Evolutionary conservation across 352 stramenopile genomes (phyloP).

Genomic region (Pythium sukuiense): DNA sequence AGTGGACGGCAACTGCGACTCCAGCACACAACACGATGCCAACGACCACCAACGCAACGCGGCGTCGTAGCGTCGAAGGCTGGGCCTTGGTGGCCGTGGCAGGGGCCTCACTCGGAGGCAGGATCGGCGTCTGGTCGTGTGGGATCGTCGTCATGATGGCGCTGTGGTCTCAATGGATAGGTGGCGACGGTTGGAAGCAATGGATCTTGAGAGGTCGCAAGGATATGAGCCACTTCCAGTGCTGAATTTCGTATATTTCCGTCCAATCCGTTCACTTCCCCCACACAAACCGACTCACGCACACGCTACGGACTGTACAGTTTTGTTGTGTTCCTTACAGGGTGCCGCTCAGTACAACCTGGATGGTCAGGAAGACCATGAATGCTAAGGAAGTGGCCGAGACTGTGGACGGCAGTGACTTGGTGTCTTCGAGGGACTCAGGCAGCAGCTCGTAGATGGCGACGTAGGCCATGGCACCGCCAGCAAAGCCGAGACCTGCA

Average conservation of each 20-base stretch:
- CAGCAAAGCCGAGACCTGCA: conserved; percentile 95
- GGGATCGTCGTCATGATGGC: neutral
- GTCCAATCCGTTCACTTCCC: neutral
- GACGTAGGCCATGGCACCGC: conserved; percentile 97
- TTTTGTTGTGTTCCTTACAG: conserved; percentile 22
- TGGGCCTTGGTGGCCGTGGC: neutral
- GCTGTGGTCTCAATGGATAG: too few species aligned
- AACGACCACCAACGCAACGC: conserved; percentile 5
- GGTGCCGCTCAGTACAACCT: conserved; percentile 68
- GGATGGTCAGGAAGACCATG: conserved; percentile 83
- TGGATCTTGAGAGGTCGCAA: neutral
- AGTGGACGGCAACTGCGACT: neutral
- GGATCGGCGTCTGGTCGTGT: neutral
- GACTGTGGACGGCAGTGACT: conserved; percentile 66
- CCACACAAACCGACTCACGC: conserved; percentile 30
- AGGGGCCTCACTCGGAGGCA: neutral
- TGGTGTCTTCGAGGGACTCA: conserved; percentile 84
- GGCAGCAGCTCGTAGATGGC: conserved; percentile 85
- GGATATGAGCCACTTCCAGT: neutral
- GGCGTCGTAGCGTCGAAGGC: neutral
- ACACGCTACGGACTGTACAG: neutral
- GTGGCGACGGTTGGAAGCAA: neutral
- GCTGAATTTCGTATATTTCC: neutral
- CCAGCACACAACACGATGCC: conserved; percentile 8
- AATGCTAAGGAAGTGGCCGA: conserved; percentile 73